phyloP scores from a whole-genome alignment of 108 stramenopile genomes.

The Conticribra weissflogii region DNA sequence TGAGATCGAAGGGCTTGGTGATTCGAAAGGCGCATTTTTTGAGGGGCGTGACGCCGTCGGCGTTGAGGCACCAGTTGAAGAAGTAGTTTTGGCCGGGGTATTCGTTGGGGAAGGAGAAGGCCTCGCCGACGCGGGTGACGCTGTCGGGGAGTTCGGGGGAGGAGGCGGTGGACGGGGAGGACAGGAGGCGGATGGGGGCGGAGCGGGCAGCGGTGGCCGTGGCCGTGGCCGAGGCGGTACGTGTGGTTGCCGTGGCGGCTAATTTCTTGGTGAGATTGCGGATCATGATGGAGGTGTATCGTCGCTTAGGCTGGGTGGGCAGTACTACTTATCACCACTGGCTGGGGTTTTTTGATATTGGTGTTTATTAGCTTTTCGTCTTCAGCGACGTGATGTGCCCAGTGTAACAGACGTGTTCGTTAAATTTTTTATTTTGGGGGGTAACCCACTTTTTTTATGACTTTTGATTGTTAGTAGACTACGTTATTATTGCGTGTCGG shows the following conservation, averaged over 20 bases:
- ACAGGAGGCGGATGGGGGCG: slow-evolving; percentile 6
- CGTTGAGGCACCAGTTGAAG: slow-evolving; percentile 90
- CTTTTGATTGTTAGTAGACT: no score
- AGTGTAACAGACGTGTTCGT: no score
- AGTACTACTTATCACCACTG: no score
- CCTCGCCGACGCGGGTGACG: slow-evolving; percentile 68
- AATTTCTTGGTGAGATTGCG: slow-evolving; percentile 7
- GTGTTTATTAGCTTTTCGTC: no score
- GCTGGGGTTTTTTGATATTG: no score
- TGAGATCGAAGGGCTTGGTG: slow-evolving; percentile 84
- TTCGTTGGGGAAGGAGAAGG: slow-evolving; percentile 77
- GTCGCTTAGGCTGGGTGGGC: no score
- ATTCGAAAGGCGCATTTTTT: slow-evolving; percentile 86
- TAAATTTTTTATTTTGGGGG: no score
- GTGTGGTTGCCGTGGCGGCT: background rate
- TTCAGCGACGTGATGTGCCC: no score
- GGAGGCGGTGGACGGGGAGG: slow-evolving; percentile 12
- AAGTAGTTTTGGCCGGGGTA: slow-evolving; percentile 86
- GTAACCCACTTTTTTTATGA: no score
- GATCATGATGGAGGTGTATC: slow-evolving; percentile 1
- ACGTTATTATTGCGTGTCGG: no score
- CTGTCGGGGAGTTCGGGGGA: slow-evolving; percentile 53
- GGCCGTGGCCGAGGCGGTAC: background rate
- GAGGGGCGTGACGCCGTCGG: slow-evolving; percentile 87
- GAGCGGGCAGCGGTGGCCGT: background rate